phyloP scores from a whole-genome alignment of 2,329 filamentous ascomycete genomes.

The Xylariales sp. region DNA sequence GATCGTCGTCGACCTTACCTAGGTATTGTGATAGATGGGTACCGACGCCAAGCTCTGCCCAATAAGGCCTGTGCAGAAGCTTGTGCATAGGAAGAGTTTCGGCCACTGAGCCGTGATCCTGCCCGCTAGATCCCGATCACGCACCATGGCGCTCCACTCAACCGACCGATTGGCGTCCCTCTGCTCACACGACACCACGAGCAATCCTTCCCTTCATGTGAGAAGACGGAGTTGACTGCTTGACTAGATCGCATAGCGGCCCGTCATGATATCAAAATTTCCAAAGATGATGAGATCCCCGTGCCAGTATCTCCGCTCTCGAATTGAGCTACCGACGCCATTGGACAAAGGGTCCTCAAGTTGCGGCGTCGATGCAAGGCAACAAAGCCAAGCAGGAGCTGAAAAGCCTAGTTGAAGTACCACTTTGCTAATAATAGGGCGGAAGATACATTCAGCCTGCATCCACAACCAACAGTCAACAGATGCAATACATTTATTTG shows the following conservation, averaged over 20 bases:
- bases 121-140: constrained; percentile 13
- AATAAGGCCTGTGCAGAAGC: not conserved
- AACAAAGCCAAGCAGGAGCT: constrained; percentile 15
- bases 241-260: not conserved
- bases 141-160: constrained; percentile 9
- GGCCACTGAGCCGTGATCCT: constrained; percentile 30
- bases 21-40: constrained; percentile 3
- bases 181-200: constrained; percentile 1
- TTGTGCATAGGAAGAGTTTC: constrained; percentile 18
- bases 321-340: not conserved
- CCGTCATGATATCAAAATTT: not conserved
- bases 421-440: constrained; percentile 30
- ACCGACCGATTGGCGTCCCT: not conserved
- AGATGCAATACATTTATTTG: constrained; percentile 31
- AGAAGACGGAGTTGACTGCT: not conserved
- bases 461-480: constrained; percentile 2
- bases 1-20: not conserved
- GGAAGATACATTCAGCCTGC: constrained; percentile 20
- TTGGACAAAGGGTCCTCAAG: not conserved
- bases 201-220: not conserved
- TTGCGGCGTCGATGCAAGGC: constrained; percentile 16
- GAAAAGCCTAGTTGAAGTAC: constrained; percentile 17
- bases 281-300: not conserved
- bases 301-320: not conserved
- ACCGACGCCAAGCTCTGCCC: constrained; percentile 2